These are phyloP conservation scores for Backusella tarrabulga DNA, from an alignment of 192 early-diverging fungal species.

Conservation along the genomic window DNA sequence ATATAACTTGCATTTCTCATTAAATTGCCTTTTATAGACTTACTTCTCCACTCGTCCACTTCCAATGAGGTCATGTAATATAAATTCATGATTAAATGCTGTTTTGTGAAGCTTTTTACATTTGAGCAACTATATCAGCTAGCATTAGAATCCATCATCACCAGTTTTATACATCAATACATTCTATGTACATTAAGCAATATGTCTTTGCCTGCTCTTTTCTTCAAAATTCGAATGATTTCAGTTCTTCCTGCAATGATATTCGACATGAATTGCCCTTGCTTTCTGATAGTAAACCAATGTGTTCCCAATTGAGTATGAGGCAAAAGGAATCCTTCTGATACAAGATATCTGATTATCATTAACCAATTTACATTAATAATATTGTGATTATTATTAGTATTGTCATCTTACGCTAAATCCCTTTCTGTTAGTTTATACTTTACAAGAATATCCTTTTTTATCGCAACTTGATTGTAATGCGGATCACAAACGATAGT, in stretches of 20 bases:
- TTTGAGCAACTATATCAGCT: constrained; percentile 28
- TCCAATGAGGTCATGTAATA: constrained; percentile 48
- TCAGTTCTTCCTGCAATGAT: constrained; percentile 43
- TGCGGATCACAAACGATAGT: constrained; percentile 20
- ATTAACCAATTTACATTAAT: not conserved
- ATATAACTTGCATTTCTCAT: not conserved
- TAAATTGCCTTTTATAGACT: not conserved
- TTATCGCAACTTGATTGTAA: constrained; percentile 33
- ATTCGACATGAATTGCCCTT: constrained; percentile 43
- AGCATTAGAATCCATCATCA: not conserved
- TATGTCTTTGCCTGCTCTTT: constrained; percentile 45
- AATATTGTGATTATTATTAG: not conserved
- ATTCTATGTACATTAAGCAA: constrained; percentile 28
- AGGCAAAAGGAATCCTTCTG: constrained; percentile 25
- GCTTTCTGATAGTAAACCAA: constrained; percentile 39
- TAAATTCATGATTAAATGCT: constrained; percentile 39
- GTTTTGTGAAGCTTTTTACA: constrained; percentile 39
- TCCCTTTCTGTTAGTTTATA: constrained; percentile 37
- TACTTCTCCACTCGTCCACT: constrained; percentile 52
- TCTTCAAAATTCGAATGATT: constrained; percentile 41
- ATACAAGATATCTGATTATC: constrained; percentile 18
- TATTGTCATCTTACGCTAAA: constrained; percentile 31
- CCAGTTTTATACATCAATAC: not conserved
- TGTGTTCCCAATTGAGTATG: constrained; percentile 35
- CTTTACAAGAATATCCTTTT: constrained; percentile 29